phyloP scores from a whole-genome alignment of 192 early-diverging fungal species.

The Linnemannia exigua region DNA sequence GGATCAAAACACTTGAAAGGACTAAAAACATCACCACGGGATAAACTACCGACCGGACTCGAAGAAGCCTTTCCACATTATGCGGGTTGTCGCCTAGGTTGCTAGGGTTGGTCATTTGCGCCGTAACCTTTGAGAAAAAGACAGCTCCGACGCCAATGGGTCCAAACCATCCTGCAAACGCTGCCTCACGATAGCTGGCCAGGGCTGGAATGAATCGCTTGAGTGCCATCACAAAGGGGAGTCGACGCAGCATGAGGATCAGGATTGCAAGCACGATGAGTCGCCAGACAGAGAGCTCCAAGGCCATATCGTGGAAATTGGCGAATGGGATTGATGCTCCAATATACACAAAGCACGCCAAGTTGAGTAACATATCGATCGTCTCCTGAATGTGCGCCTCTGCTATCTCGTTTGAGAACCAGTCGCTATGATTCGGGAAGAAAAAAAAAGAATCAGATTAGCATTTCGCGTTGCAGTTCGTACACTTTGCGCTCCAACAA shows the following conservation, averaged over 20 bases:
- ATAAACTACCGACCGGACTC: conserved; percentile 46
- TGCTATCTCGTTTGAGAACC: conserved; percentile 85
- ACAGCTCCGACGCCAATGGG: conserved; percentile 78
- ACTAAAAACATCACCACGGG: conserved; percentile 82
- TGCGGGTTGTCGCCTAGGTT: conserved; percentile 39
- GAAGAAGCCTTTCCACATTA: conserved; percentile 25
- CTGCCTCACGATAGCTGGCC: conserved; percentile 75
- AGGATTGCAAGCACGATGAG: conserved; percentile 68
- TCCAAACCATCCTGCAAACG: conserved; percentile 93
- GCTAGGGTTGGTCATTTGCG: conserved; percentile 29
- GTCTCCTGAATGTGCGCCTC: conserved; percentile 87
- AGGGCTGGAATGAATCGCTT: conserved; percentile 76
- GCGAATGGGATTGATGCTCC: conserved; percentile 85
- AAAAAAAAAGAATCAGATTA: neutral
- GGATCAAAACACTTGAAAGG: conserved; percentile 83
- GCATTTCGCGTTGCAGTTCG: neutral
- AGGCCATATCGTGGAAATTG: conserved; percentile 63
- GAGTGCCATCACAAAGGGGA: conserved; percentile 74
- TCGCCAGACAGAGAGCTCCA: conserved; percentile 74
- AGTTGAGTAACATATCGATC: conserved; percentile 86
- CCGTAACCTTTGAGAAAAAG: conserved; percentile 59
- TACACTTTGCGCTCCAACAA: neutral
- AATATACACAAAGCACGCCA: conserved; percentile 92
- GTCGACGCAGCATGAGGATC: conserved; percentile 77
- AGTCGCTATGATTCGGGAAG: conserved; percentile 62